A percentile compares a stretch with the other conserved stretches of the same genome.
Conservation (phyloP, 495 filamentous ascomycete species). For the Hyaloscypha hepaticicola region DNA sequence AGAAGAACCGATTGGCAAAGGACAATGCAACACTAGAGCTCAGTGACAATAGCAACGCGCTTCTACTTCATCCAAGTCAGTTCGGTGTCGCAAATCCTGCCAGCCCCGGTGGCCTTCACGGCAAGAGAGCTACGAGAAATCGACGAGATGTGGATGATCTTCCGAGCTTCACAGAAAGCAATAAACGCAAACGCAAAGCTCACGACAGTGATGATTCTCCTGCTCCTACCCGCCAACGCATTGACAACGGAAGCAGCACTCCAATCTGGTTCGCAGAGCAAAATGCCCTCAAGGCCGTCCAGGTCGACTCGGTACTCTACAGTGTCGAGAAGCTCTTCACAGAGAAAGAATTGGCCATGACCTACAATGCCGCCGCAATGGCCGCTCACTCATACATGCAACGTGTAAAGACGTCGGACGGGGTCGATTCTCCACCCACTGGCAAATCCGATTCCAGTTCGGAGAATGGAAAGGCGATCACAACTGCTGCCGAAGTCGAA, state of each 20-base stretch:
- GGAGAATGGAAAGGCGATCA: constrained; percentile 53
- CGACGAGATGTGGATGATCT: constrained; percentile 79
- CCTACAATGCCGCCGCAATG: constrained; percentile 68
- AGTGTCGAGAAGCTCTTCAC: constrained; percentile 90
- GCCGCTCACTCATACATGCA: constrained; percentile 58
- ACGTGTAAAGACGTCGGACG: constrained; percentile 49
- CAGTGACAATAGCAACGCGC: constrained; percentile 72
- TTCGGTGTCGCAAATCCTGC: constrained; percentile 79
- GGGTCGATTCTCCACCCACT: constrained; percentile 34
- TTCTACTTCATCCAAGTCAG: constrained; percentile 89
- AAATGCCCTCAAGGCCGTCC: constrained; percentile 43
- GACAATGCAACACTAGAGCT: constrained; percentile 90
- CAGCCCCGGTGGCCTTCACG: constrained; percentile 77
- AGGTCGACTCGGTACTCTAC: constrained; percentile 58
- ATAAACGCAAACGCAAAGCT: constrained; percentile 78
- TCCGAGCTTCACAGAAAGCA: constrained; percentile 58
- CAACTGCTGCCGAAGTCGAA: constrained; percentile 47
- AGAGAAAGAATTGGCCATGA: constrained; percentile 82
- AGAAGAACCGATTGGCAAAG: constrained; percentile 71
- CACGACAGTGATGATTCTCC: constrained; percentile 74
- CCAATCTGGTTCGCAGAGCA: constrained; percentile 53
- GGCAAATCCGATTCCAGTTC: constrained; percentile 43
- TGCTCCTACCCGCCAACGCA: constrained; percentile 50
- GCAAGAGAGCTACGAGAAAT: constrained; percentile 78
- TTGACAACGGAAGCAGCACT: constrained; percentile 48